These are phyloP conservation scores for Madurella fahalii DNA, from an alignment of 2,329 filamentous ascomycete species.

Conservation along the genomic window DNA sequence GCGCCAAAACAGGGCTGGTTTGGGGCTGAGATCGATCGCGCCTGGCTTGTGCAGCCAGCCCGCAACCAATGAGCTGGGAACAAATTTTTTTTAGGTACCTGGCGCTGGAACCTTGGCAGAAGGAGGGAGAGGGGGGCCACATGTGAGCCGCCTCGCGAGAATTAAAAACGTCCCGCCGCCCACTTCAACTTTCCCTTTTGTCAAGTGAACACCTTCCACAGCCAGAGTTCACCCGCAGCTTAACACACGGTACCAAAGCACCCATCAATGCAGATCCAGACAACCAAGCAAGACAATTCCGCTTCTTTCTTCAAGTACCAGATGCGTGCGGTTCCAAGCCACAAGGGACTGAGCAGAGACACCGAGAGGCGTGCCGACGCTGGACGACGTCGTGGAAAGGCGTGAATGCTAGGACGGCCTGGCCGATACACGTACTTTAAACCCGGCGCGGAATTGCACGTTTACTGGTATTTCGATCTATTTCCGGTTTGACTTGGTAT, in stretches of 20 bases:
- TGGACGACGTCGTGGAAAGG: conserved; percentile 55
- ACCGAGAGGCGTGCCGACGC: conserved; percentile 54
- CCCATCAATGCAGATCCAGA: conserved; percentile 53
- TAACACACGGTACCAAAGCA: background rate
- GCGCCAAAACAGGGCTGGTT: conserved; percentile 11
- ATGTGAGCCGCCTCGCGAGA: conserved; percentile 4
- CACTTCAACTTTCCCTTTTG: conserved; percentile 4
- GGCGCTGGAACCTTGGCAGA: conserved; percentile 1
- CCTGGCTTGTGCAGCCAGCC: background rate
- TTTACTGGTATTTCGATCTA: background rate
- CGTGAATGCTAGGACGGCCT: conserved; percentile 34
- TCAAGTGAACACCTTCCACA: conserved; percentile 1
- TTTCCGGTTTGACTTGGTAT: background rate
- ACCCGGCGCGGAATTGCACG: background rate
- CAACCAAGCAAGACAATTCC: conserved; percentile 39
- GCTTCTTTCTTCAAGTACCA: conserved; percentile 52
- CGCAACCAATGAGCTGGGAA: conserved; percentile 6
- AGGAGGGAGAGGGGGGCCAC: background rate
- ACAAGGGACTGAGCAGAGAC: conserved; percentile 46
- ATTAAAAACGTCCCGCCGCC: conserved; percentile 1
- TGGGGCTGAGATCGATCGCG: conserved; percentile 16
- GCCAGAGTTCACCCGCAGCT: conserved; percentile 2
- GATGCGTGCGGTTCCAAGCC: conserved; percentile 50
- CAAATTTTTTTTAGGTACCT: conserved; percentile 9
- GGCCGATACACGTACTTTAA: background rate